Evolutionary conservation across 768 basidiomycete genomes (phyloP).

Genomic region (Kondoa subrosea): DNA sequence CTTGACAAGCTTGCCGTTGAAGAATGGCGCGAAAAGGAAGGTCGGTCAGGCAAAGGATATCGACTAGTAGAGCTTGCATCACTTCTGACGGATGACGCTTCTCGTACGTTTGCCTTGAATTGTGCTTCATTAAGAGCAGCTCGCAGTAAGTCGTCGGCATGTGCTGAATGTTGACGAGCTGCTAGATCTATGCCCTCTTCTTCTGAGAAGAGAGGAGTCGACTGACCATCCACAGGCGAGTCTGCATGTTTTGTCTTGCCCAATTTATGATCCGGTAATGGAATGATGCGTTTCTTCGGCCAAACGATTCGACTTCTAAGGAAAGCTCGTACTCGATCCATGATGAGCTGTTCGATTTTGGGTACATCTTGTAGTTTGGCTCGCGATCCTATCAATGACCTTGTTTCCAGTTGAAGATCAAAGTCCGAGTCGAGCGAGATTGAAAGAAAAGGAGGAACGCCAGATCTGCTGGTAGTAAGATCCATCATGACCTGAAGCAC

Average conservation of each 20-base stretch:
- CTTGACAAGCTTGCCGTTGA: not conserved
- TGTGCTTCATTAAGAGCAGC: not conserved
- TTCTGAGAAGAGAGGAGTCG: not conserved
- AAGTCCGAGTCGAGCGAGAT: slow-evolving; percentile 74
- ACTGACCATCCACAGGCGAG: not conserved
- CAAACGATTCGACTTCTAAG: slow-evolving; percentile 37
- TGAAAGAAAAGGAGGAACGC: slow-evolving; percentile 45
- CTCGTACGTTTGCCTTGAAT: not conserved
- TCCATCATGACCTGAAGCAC: slow-evolving; percentile 43
- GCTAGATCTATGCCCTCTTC: not conserved
- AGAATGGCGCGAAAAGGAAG: not conserved
- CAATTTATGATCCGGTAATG: slow-evolving; percentile 5
- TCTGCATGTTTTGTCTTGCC: not conserved
- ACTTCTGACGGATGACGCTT: not conserved
- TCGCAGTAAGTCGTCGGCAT: not conserved
- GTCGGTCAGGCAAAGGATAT: not conserved
- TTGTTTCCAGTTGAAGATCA: slow-evolving; percentile 65
- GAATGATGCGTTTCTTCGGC: slow-evolving; percentile 34
- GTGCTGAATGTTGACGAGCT: not conserved
- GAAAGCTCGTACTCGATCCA: slow-evolving; percentile 57
- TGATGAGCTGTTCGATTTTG: slow-evolving; percentile 86
- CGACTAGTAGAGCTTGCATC: not conserved
- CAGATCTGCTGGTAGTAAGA: slow-evolving; percentile 31
- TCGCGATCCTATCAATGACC: slow-evolving; percentile 81
- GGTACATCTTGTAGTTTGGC: slow-evolving; percentile 97